Base-by-base conservation (phyloP, 495 filamentous ascomycete genomes). In the Lineolata rhizophorae region DNA sequence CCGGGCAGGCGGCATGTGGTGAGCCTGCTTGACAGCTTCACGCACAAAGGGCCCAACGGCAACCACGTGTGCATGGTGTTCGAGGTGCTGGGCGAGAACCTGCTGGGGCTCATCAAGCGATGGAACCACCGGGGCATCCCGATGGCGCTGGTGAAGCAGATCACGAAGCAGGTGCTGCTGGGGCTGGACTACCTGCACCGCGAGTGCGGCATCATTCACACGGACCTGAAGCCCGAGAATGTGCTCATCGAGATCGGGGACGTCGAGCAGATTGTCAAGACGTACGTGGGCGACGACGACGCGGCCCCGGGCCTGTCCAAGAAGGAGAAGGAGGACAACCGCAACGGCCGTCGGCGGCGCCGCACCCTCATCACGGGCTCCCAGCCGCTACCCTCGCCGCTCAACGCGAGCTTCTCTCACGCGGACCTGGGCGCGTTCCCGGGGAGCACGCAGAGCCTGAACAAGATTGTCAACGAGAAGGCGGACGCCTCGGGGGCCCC, bases 61-160 rank as follows among this genome's bases (percentile, higher is more conserved):
- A 70, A 79, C 19, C 87, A 97, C 47, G 83, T 95, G 30, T 97
- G 87, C 61, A 97, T 97, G 85, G 87, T 97, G 3, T 97, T 97
- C 43, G 87, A 97, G 52, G 87, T 97, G 9, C 56, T 97, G 29
- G 87, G 87, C 10, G 87, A 97, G 62, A 97, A 97, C 47, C 50
- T 97, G 30, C 54, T 97, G 32, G 87, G 90, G 9, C 54, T 97
- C 50, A 97, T 97, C 60, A 97, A 95, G 64, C 71, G 76, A 35
- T 97, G 87, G 79, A 94, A 95, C 43, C 87, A 97, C 50, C 65
- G 87, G 19, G 87, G 87, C 18, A 95, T 97, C 31, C 87, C 87
- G 18, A 91, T 91, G 73, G 65, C 76, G 13, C 64, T 97, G 19
- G 87, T 97, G 40, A 92, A 91, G 57, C 87, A 97, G 53, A 97